Base-by-base conservation (phyloP, 2,329 filamentous ascomycete species). In the Domatiomyces catenatus region DNA sequence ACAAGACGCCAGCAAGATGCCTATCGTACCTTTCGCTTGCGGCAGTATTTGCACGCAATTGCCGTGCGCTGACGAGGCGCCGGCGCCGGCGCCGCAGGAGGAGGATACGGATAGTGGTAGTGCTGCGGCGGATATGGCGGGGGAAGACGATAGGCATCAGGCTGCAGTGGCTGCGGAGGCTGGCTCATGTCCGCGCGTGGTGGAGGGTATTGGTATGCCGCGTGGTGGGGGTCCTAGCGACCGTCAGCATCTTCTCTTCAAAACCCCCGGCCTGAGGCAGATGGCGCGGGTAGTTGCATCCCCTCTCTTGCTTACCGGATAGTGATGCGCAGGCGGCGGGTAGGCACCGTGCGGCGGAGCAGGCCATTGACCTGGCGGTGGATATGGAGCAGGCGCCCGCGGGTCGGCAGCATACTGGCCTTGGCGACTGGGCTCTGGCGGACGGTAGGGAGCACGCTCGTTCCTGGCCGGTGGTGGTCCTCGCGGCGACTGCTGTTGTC, bases 1-100 rank as follows among this genome's bases (percentile, higher is more conserved):
- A 8, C 36, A 44, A 15, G 42, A 32, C 18, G 26, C 28, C 26
- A 49, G 50, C 48, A 42, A 24, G 46, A 51, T 32, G 26, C 20
- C 7, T 43, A 15, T 58, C 67, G 51, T 64, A 74, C 71, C 69
- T 74, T 74, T 56, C 71, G 69, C 60, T 71, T 68, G 49, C 71
- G 66, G 60, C 71, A 74, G 55, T 74, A 74, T 49, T 71, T 69
- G 58, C 71, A 74, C 26, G 71, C 71, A 56, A 74, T 74, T 47
- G 71, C 71, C 15, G 71, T 74, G 46, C 71, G 66, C 61, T 74
- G 71, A 56, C 71, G 64, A 8, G 71, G 71, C 44, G 71, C 70
- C 26, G 70, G 67, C 44, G 71, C 71, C 36, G 71, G 67, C 26
- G 62, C 59, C 43, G 66, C 64, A 48, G 66, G 63, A 44, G 62